These are phyloP conservation scores for Gossypioides kirkii DNA, from an alignment of 345 rosid genomes.

Conservation along the genomic window DNA sequence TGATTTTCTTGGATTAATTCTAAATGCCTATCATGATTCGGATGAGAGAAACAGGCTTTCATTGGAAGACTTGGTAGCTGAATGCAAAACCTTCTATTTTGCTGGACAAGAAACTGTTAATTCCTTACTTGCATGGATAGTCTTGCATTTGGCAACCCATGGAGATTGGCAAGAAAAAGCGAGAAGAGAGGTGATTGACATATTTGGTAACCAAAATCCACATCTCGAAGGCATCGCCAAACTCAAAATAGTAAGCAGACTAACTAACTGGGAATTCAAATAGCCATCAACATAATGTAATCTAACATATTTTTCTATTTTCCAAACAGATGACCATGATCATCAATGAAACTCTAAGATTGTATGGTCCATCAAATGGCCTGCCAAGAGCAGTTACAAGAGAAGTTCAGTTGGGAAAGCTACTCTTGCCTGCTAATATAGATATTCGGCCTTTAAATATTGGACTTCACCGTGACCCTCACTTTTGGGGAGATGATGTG, in stretches of 20 bases:
- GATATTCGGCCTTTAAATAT: neutral
- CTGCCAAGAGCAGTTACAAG: neutral
- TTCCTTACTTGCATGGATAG: slow-evolving; percentile 32
- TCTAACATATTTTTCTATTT: neutral
- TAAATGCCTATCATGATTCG: slow-evolving; percentile 21
- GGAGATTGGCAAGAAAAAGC: slow-evolving; percentile 45
- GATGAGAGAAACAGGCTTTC: slow-evolving; percentile 26
- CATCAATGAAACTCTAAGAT: neutral
- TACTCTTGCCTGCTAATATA: neutral
- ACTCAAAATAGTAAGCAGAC: slow-evolving; percentile 29
- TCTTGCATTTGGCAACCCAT: slow-evolving; percentile 35
- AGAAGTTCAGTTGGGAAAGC: neutral
- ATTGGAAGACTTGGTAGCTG: slow-evolving; percentile 29
- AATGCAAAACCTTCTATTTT: slow-evolving; percentile 40
- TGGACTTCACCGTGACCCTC: neutral
- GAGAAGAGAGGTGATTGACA: slow-evolving; percentile 23
- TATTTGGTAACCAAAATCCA: slow-evolving; percentile 26
- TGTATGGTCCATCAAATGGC: neutral
- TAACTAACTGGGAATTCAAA: neutral
- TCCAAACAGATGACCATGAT: neutral
- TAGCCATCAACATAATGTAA: neutral
- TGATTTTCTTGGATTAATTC: slow-evolving; percentile 31
- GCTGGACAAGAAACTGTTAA: slow-evolving; percentile 35
- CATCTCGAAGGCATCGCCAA: slow-evolving; percentile 24
- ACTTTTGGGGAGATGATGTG: neutral